These are phyloP conservation scores for Ogataea siamensis DNA, from an alignment of 805 yeast genomes.

Conservation along the genomic window DNA sequence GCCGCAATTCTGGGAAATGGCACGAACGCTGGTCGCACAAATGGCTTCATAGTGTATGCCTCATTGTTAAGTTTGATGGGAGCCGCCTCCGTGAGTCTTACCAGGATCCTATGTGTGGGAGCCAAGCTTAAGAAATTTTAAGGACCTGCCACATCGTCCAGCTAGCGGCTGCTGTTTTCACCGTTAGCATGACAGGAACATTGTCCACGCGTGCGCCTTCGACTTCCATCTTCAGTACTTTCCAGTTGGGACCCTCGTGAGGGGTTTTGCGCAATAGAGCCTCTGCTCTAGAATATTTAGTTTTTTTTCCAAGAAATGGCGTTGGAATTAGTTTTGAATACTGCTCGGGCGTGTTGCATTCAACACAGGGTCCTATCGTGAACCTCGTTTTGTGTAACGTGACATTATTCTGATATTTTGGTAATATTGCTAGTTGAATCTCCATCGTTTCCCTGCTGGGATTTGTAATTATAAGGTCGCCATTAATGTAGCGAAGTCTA, in stretches of 20 bases:
- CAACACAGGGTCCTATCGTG: constrained; percentile 2
- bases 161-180: neutral
- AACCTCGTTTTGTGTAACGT: neutral
- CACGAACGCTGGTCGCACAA: constrained; percentile 5
- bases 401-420: neutral
- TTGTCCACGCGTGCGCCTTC: neutral
- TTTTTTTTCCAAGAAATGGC: neutral
- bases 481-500: constrained; percentile 9
- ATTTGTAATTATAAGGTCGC: constrained; percentile 1
- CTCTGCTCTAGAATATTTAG: constrained; percentile 5
- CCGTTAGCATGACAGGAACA: constrained; percentile 2
- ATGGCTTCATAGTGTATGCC: constrained; percentile 15
- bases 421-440: constrained; percentile 5
- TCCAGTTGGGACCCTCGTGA: constrained; percentile 5
- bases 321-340: constrained; percentile 7
- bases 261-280: neutral
- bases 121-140: constrained; percentile 5
- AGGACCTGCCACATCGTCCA: constrained; percentile 3
- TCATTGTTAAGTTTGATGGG: constrained; percentile 12
- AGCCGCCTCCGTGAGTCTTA: constrained; percentile 5
- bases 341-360: constrained; percentile 4
- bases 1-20: constrained; percentile 16
- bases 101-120: constrained; percentile 9
- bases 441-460: constrained; percentile 5
- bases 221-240: neutral